phyloP scores from a whole-genome alignment of 306 rosid species.

The Dryas drummondii region DNA sequence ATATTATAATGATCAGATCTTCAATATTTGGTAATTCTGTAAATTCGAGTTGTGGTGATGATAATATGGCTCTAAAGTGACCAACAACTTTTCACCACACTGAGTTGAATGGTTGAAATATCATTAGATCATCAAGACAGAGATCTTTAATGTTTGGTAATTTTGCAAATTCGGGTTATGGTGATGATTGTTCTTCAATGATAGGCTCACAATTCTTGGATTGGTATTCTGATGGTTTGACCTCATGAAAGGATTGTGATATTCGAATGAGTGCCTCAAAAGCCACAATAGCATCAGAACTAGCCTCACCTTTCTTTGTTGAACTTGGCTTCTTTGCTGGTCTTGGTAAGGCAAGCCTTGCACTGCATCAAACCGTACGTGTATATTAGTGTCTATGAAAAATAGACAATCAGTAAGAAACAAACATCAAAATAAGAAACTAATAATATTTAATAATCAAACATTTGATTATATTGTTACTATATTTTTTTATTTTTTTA shows the following conservation, averaged over 20 bases:
- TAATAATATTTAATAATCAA: background rate
- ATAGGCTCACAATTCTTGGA: constrained; percentile 40
- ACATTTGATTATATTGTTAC: background rate
- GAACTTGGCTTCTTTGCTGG: background rate
- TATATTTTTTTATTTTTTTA: background rate
- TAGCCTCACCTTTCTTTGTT: background rate
- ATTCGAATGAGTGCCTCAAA: background rate
- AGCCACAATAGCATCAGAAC: background rate
- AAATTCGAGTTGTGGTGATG: no score
- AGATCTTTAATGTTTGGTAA: constrained; percentile 38
- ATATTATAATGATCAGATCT: no score
- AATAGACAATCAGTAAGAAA: background rate
- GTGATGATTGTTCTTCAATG: constrained; percentile 53
- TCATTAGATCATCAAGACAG: constrained; percentile 7
- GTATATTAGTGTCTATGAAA: background rate
- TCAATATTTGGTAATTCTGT: background rate
- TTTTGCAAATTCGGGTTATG: constrained; percentile 8
- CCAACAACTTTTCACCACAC: background rate
- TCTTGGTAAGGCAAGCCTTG: constrained; percentile 41
- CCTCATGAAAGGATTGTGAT: background rate
- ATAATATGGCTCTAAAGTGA: background rate
- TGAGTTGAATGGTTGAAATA: constrained; percentile 22
- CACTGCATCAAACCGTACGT: constrained; percentile 38
- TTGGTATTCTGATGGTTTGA: background rate
- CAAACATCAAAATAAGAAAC: no score